Percentiles rank a stretch among this genome's conserved stretches.
These are phyloP conservation scores for Ceratonia siliqua DNA, from an alignment of 306 rosid genomes.

Conservation along the genomic window DNA sequence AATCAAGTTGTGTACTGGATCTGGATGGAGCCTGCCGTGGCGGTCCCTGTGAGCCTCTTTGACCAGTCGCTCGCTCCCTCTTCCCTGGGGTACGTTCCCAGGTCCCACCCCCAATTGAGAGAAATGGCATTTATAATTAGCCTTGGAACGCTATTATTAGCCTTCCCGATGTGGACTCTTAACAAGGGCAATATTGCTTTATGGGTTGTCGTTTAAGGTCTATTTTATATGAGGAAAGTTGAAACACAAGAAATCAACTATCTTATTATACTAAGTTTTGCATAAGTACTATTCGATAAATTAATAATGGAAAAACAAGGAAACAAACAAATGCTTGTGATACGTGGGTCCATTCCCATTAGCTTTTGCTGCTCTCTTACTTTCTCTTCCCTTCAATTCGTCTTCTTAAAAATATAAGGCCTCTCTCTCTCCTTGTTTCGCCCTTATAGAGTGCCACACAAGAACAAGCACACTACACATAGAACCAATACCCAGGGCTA, in stretches of 20 bases:
- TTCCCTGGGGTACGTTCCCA: not conserved
- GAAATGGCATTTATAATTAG: not conserved
- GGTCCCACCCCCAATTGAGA: not conserved
- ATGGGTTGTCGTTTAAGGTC: no score
- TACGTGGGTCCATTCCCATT: not conserved
- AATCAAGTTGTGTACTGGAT: no score
- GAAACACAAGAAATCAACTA: not conserved
- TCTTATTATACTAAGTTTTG: not conserved
- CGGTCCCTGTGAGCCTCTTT: not conserved
- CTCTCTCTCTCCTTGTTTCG: not conserved
- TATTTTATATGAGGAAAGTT: not conserved
- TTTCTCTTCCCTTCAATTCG: not conserved
- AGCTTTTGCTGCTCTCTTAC: not conserved
- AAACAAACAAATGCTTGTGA: constrained; percentile 3
- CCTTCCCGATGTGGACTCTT: not conserved
- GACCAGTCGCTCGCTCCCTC: constrained; percentile 4
- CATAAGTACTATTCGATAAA: not conserved
- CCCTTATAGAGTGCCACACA: not conserved
- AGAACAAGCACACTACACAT: not conserved
- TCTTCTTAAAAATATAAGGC: not conserved
- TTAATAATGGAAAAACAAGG: not conserved
- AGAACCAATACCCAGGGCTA: not conserved
- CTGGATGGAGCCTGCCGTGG: no score
- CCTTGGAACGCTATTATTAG: constrained; percentile 10
- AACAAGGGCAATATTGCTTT: no score